Evolutionary conservation across 2,329 filamentous ascomycete species (phyloP).

Genomic region (Xylariales sp.): DNA sequence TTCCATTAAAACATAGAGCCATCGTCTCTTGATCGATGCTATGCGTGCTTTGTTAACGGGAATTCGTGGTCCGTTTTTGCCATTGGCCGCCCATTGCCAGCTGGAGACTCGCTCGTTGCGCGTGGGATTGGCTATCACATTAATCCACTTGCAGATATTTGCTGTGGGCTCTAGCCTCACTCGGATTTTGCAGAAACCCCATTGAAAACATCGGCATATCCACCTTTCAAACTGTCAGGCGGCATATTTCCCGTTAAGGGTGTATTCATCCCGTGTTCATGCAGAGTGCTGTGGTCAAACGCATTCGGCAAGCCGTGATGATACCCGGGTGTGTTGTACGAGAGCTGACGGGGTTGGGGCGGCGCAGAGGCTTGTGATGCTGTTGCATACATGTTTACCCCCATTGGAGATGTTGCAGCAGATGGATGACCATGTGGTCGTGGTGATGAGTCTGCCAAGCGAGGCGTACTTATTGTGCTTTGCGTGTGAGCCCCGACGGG

Average conservation of each 20-base stretch:
- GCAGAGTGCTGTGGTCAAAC: constrained; percentile 47
- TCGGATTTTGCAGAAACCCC: constrained; percentile 45
- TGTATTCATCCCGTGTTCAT: constrained; percentile 46
- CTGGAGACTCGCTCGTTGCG: constrained; percentile 21
- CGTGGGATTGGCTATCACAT: constrained; percentile 29
- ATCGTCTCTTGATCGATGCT: constrained; percentile 12
- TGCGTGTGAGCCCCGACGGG: constrained; percentile 45
- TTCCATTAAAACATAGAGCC: constrained; percentile 25
- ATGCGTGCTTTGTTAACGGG: constrained; percentile 1
- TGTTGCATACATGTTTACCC: constrained; percentile 47
- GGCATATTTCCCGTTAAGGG: constrained; percentile 48
- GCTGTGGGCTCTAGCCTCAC: constrained; percentile 31
- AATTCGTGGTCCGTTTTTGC: constrained; percentile 10
- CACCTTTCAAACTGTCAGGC: constrained; percentile 45
- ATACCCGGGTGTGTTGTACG: constrained; percentile 46
- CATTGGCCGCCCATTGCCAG: constrained; percentile 22
- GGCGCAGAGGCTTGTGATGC: constrained; percentile 45
- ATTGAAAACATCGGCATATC: constrained; percentile 43
- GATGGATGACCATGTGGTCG: constrained; percentile 44
- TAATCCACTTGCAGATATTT: constrained; percentile 25
- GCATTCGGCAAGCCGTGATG: constrained; percentile 45
- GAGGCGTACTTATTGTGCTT: constrained; percentile 44
- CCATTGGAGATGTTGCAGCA: constrained; percentile 46
- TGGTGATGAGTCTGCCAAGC: constrained; percentile 45
- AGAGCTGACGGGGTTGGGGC: constrained; percentile 44